phyloP scores from a whole-genome alignment of 352 stramenopile species.

The Globisporangium apiculatum region DNA sequence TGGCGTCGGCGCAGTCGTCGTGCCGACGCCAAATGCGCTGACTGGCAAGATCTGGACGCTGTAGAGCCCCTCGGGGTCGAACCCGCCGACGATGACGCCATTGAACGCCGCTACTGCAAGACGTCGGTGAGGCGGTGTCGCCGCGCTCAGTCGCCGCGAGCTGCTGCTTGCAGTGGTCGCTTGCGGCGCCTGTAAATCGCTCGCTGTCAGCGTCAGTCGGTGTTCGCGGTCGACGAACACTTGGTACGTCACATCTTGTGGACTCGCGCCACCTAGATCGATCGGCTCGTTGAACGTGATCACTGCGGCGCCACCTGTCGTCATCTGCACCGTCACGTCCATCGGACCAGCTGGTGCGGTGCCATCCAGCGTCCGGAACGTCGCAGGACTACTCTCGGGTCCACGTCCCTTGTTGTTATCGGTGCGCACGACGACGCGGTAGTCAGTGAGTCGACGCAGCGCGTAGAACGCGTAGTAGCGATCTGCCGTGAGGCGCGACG shows the following conservation, averaged over 20 bases:
- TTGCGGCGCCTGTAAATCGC: background rate
- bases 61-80: conserved; percentile 51
- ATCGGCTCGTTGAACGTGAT: conserved; percentile 48
- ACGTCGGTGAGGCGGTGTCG: conserved; percentile 1
- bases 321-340: conserved; percentile 16
- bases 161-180: background rate
- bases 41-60: conserved; percentile 34
- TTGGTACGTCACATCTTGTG: conserved; percentile 33
- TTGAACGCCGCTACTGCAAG: conserved; percentile 1
- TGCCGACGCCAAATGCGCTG: conserved; percentile 23
- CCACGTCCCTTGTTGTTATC: conserved; percentile 32
- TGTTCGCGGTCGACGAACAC: conserved; percentile 37
- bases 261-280: conserved; percentile 36
- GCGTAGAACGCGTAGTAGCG: conserved; percentile 36
- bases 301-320: conserved; percentile 35
- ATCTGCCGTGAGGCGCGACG: background rate
- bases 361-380: conserved; percentile 22
- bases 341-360: conserved; percentile 28
- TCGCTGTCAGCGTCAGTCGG: conserved; percentile 31
- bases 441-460: conserved; percentile 23
- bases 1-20: conserved; percentile 17
- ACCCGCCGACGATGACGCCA: conserved; percentile 26
- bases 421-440: conserved; percentile 34
- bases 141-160: conserved; percentile 9
- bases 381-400: conserved; percentile 22